phyloP scores from a whole-genome alignment of 176 grass and related monocot species.

The Stipa capillata region DNA sequence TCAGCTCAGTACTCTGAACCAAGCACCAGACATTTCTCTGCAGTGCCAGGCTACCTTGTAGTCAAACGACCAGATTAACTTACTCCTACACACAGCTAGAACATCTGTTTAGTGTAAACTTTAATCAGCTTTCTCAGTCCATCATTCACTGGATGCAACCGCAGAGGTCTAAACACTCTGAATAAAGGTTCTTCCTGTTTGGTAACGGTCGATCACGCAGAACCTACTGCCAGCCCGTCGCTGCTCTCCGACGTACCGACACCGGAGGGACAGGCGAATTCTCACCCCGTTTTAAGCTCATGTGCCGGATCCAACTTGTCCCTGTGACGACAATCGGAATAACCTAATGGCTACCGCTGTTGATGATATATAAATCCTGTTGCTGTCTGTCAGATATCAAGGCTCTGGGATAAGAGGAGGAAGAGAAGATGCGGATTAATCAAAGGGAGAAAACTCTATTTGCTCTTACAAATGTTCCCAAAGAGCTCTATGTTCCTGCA shows the following conservation, averaged over 20 bases:
- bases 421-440: too few relatives aligned
- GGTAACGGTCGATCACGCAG: neutral
- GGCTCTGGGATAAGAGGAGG: too few relatives aligned
- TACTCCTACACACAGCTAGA: constrained; percentile 1
- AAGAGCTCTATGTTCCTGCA: too few relatives aligned
- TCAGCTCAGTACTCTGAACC: neutral
- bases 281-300: too few relatives aligned
- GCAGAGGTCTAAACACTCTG: neutral
- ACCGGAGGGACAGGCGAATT: constrained; percentile 15
- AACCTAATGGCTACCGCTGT: neutral
- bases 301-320: constrained; percentile 23
- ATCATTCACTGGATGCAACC: neutral
- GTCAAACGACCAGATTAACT: constrained; percentile 22
- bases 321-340: neutral
- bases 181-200: constrained; percentile 23
- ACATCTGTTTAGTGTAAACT: too few relatives aligned
- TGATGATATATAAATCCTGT: too few relatives aligned
- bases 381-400: too few relatives aligned
- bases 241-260: constrained; percentile 7
- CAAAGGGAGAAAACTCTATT: too few relatives aligned
- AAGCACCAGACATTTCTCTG: neutral
- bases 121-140: neutral
- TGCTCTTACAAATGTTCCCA: too few relatives aligned
- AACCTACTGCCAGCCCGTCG: constrained; percentile 33
- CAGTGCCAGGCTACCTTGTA: constrained; percentile 7